Evolutionary conservation across 2,329 filamentous ascomycete genomes (phyloP).

Genomic region (Paracamarosporium sp.): DNA sequence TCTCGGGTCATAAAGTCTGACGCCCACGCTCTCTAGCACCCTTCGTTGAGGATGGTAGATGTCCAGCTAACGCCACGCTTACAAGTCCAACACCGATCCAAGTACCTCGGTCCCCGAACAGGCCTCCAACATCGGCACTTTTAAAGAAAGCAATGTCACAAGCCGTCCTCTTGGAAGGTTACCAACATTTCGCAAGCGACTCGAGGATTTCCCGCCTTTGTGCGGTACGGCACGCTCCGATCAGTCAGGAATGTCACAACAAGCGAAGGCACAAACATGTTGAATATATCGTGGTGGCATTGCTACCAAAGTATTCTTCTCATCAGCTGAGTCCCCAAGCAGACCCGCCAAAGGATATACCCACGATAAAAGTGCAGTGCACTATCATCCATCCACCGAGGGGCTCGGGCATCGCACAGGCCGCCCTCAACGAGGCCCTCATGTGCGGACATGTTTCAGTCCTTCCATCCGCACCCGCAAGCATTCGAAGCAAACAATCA

Average conservation of each 20-base stretch:
- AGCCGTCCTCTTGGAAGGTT: background rate
- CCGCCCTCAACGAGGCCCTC: conserved; percentile 34
- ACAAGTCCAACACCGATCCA: background rate
- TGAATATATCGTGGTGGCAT: conserved; percentile 38
- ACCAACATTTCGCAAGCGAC: background rate
- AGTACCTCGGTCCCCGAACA: background rate
- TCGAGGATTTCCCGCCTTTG: background rate
- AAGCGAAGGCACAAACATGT: conserved; percentile 1
- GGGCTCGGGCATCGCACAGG: conserved; percentile 39
- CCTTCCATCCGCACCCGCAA: conserved; percentile 19
- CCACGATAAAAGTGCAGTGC: conserved; percentile 22
- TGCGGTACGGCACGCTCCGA: background rate
- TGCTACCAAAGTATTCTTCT: conserved; percentile 32
- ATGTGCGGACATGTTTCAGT: conserved; percentile 36
- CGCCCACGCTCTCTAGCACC: background rate
- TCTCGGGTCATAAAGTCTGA: background rate
- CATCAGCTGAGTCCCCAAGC: conserved; percentile 8
- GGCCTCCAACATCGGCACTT: background rate
- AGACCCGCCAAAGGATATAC: conserved; percentile 23
- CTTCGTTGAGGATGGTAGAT: background rate
- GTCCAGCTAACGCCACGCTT: background rate
- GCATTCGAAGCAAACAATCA: conserved; percentile 2
- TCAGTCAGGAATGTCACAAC: background rate
- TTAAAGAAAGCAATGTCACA: background rate
- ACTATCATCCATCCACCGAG: conserved; percentile 14